Conservation (phyloP, 148 eudicot genomes). For the Rhododendron henanense region DNA sequence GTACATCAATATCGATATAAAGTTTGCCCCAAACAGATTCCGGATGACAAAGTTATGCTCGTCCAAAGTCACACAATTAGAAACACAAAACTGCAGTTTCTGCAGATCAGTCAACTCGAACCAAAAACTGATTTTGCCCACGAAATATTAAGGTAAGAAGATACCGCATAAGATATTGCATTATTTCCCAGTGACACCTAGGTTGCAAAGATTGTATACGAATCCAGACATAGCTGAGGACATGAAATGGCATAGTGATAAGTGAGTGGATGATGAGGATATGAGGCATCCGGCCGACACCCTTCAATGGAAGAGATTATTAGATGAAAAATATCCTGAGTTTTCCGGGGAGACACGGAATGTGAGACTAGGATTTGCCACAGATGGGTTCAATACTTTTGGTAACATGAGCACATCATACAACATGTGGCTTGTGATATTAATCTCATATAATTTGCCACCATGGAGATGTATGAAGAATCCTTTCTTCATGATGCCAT, state of each 20-base stretch:
- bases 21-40: no score
- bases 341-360: conserved; percentile 10
- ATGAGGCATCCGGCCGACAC: neutral
- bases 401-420: conserved; percentile 1
- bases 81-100: no score
- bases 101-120: no score
- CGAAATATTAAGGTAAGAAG: neutral
- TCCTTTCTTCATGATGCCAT: conserved; percentile 8
- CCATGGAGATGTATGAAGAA: conserved; percentile 17
- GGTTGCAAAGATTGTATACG: neutral
- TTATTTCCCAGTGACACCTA: neutral
- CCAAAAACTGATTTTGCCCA: no score
- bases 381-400: conserved; percentile 4
- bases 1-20: no score
- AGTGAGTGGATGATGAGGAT: neutral
- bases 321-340: neutral
- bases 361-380: neutral
- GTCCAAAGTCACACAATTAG: no score
- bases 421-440: conserved; percentile 21
- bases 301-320: neutral
- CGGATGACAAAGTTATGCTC: no score
- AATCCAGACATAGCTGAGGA: neutral
- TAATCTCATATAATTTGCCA: conserved; percentile 12
- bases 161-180: neutral
- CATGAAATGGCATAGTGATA: conserved; percentile 7